Evolutionary conservation across 2,329 filamentous ascomycete genomes (phyloP).

Genomic region (Emmonsiellopsis sp.): DNA sequence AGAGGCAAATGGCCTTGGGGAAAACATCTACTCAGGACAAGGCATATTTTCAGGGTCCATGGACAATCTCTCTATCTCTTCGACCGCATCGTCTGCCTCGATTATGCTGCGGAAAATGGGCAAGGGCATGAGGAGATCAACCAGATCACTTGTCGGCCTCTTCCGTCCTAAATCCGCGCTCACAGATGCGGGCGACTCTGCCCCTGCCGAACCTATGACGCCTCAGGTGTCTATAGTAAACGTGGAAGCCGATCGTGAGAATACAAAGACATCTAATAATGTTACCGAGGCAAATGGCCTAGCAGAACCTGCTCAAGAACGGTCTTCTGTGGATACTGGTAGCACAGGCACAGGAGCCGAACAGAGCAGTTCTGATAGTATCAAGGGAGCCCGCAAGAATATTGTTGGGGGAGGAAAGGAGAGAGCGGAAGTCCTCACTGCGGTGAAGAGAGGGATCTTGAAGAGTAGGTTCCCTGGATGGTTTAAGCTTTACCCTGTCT

Average conservation of each 20-base stretch:
- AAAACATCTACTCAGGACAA: constrained; percentile 83
- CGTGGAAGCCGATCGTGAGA: constrained; percentile 83
- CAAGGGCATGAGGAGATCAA: constrained; percentile 92
- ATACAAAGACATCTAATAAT: constrained; percentile 54
- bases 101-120: constrained; percentile 85
- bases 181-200: constrained; percentile 62
- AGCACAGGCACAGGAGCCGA: constrained; percentile 25
- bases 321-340: constrained; percentile 7
- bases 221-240: constrained; percentile 93
- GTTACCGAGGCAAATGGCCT: not conserved
- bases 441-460: constrained; percentile 89
- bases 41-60: constrained; percentile 83
- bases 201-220: constrained; percentile 55
- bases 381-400: constrained; percentile 53
- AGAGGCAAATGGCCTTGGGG: constrained; percentile 83
- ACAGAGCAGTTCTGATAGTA: constrained; percentile 26
- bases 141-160: constrained; percentile 80
- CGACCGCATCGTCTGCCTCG: constrained; percentile 39
- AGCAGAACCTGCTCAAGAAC: not conserved
- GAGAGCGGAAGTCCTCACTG: constrained; percentile 80
- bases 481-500: not conserved
- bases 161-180: constrained; percentile 91
- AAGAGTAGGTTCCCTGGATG: constrained; percentile 58
- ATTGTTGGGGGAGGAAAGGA: constrained; percentile 86
- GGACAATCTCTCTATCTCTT: constrained; percentile 62